Conservation (phyloP, 1,284 basidiomycete genomes). For the Cutaneotrichosporon curvatum region DNA sequence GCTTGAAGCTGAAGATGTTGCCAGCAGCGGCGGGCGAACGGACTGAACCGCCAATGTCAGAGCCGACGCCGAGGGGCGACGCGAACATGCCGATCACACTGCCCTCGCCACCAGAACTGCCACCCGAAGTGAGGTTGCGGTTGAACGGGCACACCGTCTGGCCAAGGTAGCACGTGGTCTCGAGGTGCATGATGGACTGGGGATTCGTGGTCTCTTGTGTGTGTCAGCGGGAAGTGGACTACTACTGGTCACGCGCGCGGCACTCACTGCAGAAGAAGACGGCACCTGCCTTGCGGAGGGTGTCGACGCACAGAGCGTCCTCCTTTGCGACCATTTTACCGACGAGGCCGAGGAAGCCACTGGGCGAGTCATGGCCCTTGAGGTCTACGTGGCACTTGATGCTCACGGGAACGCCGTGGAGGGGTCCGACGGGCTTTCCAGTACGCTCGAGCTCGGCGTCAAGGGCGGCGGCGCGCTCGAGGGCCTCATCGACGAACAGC, state of each 20-base stretch:
- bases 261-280: slow-evolving; percentile 17
- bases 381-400: slow-evolving; percentile 51
- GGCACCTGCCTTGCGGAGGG: slow-evolving; percentile 25
- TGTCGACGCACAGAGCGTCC: slow-evolving; percentile 13
- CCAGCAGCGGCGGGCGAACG: slow-evolving; percentile 31
- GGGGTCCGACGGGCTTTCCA: slow-evolving; percentile 52
- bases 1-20: slow-evolving; percentile 42
- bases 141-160: slow-evolving; percentile 45
- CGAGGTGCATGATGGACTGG: slow-evolving; percentile 30
- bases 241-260: too few species aligned
- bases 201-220: slow-evolving; percentile 20
- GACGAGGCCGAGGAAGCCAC: slow-evolving; percentile 17
- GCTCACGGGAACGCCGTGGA: slow-evolving; percentile 59
- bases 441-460: slow-evolving; percentile 53
- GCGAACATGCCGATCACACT: slow-evolving; percentile 43
- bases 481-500: slow-evolving; percentile 57
- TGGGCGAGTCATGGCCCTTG: slow-evolving; percentile 35
- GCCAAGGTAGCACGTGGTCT: slow-evolving; percentile 31
- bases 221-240: background rate
- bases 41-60: slow-evolving; percentile 45
- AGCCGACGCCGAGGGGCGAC: slow-evolving; percentile 31
- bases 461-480: slow-evolving; percentile 55
- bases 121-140: slow-evolving; percentile 39
- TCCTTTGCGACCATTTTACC: slow-evolving; percentile 14
- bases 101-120: slow-evolving; percentile 46